Evolutionary conservation across 768 basidiomycete species (phyloP), one percentile per base, ranked within the genome.

Genomic region (Pluteus cervinus): DNA sequence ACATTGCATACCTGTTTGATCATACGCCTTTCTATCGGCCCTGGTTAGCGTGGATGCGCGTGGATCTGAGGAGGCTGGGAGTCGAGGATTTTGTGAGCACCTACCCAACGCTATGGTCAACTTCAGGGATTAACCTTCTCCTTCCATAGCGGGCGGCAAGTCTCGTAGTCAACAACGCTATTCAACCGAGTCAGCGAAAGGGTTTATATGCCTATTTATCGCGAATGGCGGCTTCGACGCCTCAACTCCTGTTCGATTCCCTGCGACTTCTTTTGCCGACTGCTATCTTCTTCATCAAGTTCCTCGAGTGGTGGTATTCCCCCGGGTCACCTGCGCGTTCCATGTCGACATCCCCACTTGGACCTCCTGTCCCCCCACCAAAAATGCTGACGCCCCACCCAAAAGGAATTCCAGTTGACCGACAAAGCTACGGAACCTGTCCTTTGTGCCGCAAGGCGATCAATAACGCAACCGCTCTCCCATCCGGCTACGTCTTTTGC

Each of bases 231-330:
- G 45, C 61, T 34, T 57, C 60, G 15, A 75, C 78, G 5, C 87
- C 86, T 5, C 73, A 68, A 33, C 58, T 81, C 29, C 49, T 86
- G 7, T 68, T 92, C 22, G 86, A 91, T 55, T 89, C 86, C 2
- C 66, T 92, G 25, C 76, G 81, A 42, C 63, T 87, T 32, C 68
- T 88, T 31, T 73, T 92, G 23, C 94, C 89, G 11, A 86, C 82
- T 14, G 83, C 85, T 28, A 91, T 99, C 41, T 94, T 99, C 60
- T 86, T 89, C 55, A 69, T 99, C 66, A 94, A 92, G 60, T 93
- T 98, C 61, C 68, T 96, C 31, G 92, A 98, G 61, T 99, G 96
- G 92, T 99, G 94, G 92, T 98, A 98, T 54, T 93, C 91, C 4
- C 92, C 96, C 15, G 74, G 75, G 29, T 96, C 89, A 8, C 92